Percentiles rank a stretch among this genome's conserved stretches.
These are phyloP conservation scores for Globisporangium emineosum DNA, from an alignment of 352 stramenopile genomes.

Conservation along the genomic window DNA sequence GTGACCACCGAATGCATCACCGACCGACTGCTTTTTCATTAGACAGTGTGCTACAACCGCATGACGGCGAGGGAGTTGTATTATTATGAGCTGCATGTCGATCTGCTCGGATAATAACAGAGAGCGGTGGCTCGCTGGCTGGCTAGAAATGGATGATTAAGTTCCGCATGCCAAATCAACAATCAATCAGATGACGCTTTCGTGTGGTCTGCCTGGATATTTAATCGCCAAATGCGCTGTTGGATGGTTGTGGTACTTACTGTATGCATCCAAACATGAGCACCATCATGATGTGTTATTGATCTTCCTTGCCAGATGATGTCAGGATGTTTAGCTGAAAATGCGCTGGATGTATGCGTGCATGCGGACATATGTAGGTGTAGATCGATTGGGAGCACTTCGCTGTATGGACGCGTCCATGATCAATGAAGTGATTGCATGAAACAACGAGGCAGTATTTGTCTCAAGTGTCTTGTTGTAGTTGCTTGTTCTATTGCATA, in stretches of 20 bases:
- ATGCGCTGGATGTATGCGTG: not conserved
- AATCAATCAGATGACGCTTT: not conserved
- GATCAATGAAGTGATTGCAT: not conserved
- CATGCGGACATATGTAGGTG: not conserved
- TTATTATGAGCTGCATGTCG: not conserved
- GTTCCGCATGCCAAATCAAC: not conserved
- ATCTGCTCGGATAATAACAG: not conserved
- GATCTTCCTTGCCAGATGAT: not conserved
- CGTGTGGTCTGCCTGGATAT: conserved; percentile 6
- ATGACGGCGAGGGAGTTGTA: not conserved
- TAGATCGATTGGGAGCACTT: not conserved
- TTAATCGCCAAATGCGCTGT: not conserved
- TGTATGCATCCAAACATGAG: not conserved
- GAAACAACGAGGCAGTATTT: too few species aligned
- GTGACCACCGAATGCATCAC: not conserved
- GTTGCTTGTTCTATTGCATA: conserved; percentile 2
- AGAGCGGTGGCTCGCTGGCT: not conserved
- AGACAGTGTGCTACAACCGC: not conserved
- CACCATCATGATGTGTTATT: not conserved
- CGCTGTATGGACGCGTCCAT: not conserved
- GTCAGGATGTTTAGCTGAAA: not conserved
- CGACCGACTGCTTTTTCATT: not conserved
- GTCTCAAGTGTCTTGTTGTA: not conserved
- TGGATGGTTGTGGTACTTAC: too few species aligned
- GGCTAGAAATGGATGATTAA: not conserved